Evolutionary conservation across 2,329 filamentous ascomycete genomes (phyloP).

Genomic region (Cladosporium cucumerinum): DNA sequence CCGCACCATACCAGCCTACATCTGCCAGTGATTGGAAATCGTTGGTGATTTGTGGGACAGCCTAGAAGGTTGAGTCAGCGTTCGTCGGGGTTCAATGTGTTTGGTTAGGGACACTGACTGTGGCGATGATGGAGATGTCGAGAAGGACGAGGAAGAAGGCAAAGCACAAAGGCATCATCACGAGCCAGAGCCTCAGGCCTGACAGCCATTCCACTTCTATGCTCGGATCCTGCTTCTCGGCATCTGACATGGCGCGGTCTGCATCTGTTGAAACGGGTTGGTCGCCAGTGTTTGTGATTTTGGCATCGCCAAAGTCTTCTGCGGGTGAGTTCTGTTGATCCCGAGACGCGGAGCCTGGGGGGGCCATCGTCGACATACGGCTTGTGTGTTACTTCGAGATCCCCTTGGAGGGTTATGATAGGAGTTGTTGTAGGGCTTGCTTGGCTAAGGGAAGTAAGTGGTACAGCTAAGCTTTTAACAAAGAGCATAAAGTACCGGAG

Average conservation of each 20-base stretch:
- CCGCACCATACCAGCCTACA: conserved; percentile 41
- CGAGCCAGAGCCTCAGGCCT: conserved; percentile 32
- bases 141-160: conserved; percentile 33
- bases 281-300: not conserved
- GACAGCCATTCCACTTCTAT: conserved; percentile 30
- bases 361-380: not conserved
- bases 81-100: not conserved
- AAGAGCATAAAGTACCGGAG: not conserved
- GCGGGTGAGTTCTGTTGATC: not conserved
- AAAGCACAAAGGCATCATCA: conserved; percentile 37
- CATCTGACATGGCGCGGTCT: not conserved
- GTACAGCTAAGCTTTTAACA: not conserved
- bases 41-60: conserved; percentile 41
- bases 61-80: conserved; percentile 20
- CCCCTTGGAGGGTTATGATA: not conserved
- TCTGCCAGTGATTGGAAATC: conserved; percentile 41
- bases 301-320: not conserved
- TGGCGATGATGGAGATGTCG: conserved; percentile 20
- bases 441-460: not conserved
- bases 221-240: not conserved
- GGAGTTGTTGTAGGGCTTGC: not conserved
- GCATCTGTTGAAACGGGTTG: not conserved
- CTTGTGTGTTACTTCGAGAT: not conserved
- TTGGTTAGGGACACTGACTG: conserved; percentile 7
- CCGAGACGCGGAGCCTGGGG: not conserved